Conservation (phyloP, 768 basidiomycete genomes). For the Collybia nuda region DNA sequence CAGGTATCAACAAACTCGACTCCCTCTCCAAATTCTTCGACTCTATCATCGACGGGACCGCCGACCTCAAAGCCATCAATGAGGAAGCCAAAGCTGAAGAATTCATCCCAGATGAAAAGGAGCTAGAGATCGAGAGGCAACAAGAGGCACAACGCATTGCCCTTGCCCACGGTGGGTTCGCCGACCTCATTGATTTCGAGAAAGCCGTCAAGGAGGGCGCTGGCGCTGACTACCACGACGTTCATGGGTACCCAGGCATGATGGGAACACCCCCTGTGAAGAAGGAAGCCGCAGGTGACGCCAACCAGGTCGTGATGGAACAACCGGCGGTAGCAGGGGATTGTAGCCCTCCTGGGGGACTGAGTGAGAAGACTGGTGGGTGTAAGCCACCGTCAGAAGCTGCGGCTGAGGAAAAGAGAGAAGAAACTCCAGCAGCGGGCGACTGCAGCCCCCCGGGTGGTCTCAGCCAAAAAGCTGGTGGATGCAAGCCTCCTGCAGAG, state of each 20-base stretch:
- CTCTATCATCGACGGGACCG: conserved; percentile 67
- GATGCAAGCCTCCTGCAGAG: not conserved
- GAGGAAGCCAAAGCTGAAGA: conserved; percentile 41
- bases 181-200: conserved; percentile 52
- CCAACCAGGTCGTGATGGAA: conserved; percentile 2
- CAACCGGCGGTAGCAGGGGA: not conserved
- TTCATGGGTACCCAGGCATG: conserved; percentile 42
- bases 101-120: conserved; percentile 35
- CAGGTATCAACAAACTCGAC: conserved; percentile 74
- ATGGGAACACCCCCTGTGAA: conserved; percentile 31
- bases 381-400: not conserved
- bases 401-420: conserved; percentile 1
- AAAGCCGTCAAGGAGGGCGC: conserved; percentile 40
- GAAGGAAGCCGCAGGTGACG: not conserved
- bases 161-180: conserved; percentile 49
- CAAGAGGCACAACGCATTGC: conserved; percentile 55
- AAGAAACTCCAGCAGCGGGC: not conserved
- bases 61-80: conserved; percentile 46
- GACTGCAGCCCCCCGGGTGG: conserved; percentile 1
- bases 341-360: not conserved
- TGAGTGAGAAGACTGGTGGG: not conserved
- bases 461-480: not conserved
- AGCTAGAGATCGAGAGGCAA: conserved; percentile 47
- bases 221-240: conserved; percentile 43
- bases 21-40: conserved; percentile 73